These are phyloP conservation scores for Apophysomyces sp. DNA, from an alignment of 371 early-diverging fungal species.

Conservation along the genomic window DNA sequence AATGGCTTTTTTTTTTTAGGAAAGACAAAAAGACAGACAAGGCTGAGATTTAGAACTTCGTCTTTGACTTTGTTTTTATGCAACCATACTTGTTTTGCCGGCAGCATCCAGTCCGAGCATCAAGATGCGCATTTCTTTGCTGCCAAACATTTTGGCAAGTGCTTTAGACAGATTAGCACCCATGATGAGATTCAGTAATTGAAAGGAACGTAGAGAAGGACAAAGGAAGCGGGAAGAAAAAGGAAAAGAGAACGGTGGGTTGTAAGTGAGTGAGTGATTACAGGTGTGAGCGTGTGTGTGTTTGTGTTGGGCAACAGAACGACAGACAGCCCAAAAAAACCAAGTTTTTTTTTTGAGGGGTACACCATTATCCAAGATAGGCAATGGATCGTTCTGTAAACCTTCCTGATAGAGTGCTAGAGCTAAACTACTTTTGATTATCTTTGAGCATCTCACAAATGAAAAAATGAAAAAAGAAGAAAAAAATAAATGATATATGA, in stretches of 20 bases:
- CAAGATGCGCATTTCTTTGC: conserved; percentile 87
- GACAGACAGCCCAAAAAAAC: background rate
- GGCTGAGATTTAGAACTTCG: background rate
- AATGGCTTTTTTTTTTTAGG: conserved; percentile 70
- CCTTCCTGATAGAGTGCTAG: background rate
- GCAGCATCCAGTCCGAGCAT: conserved; percentile 94
- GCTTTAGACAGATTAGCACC: conserved; percentile 60
- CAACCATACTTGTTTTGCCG: conserved; percentile 86
- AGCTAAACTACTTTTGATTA: background rate
- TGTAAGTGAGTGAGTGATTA: conserved; percentile 12
- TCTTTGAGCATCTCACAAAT: background rate
- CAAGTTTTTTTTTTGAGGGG: conserved; percentile 5
- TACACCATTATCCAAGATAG: conserved; percentile 1
- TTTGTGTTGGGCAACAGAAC: background rate
- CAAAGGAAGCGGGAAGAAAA: conserved; percentile 10
- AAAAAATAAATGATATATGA: too few relatives aligned
- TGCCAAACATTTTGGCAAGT: conserved; percentile 71
- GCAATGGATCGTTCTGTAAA: background rate
- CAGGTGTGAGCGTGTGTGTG: background rate
- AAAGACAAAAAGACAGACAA: background rate
- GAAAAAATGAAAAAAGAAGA: background rate
- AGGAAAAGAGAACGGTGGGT: conserved; percentile 12
- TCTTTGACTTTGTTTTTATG: background rate
- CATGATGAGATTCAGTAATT: conserved; percentile 33
- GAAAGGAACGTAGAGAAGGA: background rate